A percentile compares a stretch with the other conserved stretches of the same genome.
These are phyloP conservation scores for Phaeosphaeriaceae sp. DNA, from an alignment of 2,329 filamentous ascomycete species.

Conservation along the genomic window DNA sequence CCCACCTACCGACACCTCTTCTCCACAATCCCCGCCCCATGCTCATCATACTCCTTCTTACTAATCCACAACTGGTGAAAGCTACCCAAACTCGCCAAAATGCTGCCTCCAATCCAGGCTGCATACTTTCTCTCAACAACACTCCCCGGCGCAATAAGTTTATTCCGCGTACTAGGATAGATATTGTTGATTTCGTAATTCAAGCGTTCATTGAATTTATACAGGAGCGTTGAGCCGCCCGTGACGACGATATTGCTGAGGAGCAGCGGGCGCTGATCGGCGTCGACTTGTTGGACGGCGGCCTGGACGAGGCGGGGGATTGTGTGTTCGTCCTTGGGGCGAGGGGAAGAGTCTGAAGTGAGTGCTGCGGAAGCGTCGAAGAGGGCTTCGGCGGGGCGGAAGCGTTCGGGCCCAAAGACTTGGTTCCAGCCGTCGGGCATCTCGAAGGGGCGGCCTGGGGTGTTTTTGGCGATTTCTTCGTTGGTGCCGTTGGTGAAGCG, in stretches of 20 bases:
- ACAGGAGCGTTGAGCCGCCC: conserved; percentile 83
- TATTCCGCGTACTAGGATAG: conserved; percentile 85
- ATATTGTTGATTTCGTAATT: conserved; percentile 81
- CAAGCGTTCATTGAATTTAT: conserved; percentile 89
- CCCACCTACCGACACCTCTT: conserved; percentile 84
- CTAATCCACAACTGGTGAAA: conserved; percentile 99
- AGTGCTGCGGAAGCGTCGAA: conserved; percentile 86
- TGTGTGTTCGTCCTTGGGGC: conserved; percentile 74
- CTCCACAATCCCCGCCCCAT: conserved; percentile 87
- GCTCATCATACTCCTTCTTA: conserved; percentile 96
- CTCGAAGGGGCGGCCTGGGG: conserved; percentile 88
- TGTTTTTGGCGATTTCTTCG: conserved; percentile 74
- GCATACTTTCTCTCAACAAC: conserved; percentile 90
- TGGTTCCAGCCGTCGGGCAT: conserved; percentile 97
- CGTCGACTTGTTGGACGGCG: conserved; percentile 79
- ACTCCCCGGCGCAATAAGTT: conserved; percentile 85
- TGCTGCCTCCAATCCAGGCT: conserved; percentile 95
- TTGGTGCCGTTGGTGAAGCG: conserved; percentile 66
- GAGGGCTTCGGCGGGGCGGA: conserved; percentile 83
- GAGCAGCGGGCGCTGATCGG: conserved; percentile 83
- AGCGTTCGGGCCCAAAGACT: conserved; percentile 89
- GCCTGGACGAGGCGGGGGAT: conserved; percentile 82
- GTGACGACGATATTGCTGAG: conserved; percentile 92
- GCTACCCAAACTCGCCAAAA: conserved; percentile 90
- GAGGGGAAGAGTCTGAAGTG: conserved; percentile 55